Base-by-base conservation (phyloP, 2,329 filamentous ascomycete species). In the Fusarium sp. region DNA sequence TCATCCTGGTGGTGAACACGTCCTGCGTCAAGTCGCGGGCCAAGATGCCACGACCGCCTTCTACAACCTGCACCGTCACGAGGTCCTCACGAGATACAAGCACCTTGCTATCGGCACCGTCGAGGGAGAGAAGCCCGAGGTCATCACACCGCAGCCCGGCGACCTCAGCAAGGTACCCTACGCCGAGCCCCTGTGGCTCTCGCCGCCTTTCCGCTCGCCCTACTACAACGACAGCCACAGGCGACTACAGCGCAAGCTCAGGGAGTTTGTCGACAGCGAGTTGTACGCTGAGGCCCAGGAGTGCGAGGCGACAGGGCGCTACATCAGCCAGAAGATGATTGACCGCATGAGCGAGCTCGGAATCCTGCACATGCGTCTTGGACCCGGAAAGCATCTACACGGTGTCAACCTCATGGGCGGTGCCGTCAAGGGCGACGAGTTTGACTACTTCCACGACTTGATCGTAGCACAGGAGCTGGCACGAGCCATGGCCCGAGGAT, bases 31-130 rank as follows among this genome's bases (percentile, higher is more conserved):
- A 77, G 86, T 94, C 43, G 92, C 91, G 28, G 92, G 92, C 61
- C 84, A 87, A 66, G 92, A 96, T 73, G 91, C 92, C 46, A 96
- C 92, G 2, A 80, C 84, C 32, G 90, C 89, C 53, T 96, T 96
- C 78, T 96, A 96, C 85, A 96, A 96, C 80, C 87, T 97, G 49
- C 93, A 97, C 79, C 84, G 92, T 25, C 92, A 96, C 69, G 92
- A 96, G 77, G 91, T 96, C n/a, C 84, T 96, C 10, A 80, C 88
- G 59, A 93, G 93, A 75, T 96, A 96, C 81, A 79, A 83, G 42
- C 82, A 85, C 70, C 84, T 96, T 15, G 89, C 86, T 76, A 84
- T 96, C 69, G 92, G 92, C 71, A 91, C 86, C 12, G 76, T 96
- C 72, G 80, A 87, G 66, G 90, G 87, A 76, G 91, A 96, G 80